A percentile compares a stretch with the other conserved stretches of the same genome.
Conservation (phyloP, 495 filamentous ascomycete species). For the Penicillium crystallinum region DNA sequence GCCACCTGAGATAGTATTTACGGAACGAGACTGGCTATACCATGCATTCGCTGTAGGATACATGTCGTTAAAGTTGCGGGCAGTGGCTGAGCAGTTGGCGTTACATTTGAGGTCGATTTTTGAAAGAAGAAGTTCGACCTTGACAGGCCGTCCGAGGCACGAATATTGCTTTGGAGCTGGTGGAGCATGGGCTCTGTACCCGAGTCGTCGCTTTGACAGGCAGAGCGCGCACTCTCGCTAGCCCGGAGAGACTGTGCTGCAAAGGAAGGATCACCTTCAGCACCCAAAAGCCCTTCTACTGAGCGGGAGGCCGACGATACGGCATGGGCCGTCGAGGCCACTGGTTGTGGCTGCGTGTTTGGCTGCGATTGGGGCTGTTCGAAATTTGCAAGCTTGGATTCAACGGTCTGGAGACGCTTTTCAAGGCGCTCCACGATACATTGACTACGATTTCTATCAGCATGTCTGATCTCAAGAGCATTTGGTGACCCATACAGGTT, state of each 20-base stretch:
- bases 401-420: too few species aligned
- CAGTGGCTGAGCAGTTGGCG: neutral
- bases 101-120: too few species aligned
- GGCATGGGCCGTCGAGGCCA: neutral
- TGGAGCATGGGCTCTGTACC: neutral
- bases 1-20: too few species aligned
- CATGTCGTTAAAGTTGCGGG: slow-evolving; percentile 6
- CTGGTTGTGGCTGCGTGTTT: too few species aligned
- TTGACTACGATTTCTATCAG: too few species aligned
- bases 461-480: too few species aligned
- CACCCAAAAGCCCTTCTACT: neutral
- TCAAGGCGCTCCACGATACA: too few species aligned
- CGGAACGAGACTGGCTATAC: too few species aligned
- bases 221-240: slow-evolving; percentile 2
- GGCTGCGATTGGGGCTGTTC: neutral
- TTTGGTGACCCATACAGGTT: too few species aligned
- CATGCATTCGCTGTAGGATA: slow-evolving; percentile 7
- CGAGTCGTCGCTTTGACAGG: neutral
- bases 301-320: neutral
- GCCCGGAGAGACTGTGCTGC: slow-evolving; percentile 8
- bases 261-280: slow-evolving; percentile 14
- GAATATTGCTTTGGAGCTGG: neutral
- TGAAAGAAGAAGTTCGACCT: too few species aligned
- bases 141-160: neutral
- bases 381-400: too few species aligned